Base-by-base conservation (phyloP, 495 filamentous ascomycete genomes). In the Cercophora scortea region DNA sequence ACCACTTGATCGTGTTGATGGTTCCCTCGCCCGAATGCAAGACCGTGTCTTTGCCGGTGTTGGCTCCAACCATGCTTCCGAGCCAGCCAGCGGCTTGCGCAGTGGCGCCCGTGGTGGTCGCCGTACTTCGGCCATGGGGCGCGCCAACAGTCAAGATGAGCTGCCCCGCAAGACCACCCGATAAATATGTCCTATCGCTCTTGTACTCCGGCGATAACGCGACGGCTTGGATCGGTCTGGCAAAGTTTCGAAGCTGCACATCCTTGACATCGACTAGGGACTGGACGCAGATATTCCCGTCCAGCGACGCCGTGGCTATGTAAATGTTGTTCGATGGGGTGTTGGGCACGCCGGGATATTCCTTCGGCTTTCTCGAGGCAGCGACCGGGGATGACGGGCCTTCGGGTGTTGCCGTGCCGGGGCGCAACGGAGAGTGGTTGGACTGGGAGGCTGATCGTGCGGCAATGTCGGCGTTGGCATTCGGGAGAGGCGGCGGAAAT, bases 1-100 rank as follows among this genome's bases (percentile, higher is more conserved):
- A 96, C 89, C 90, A 98, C 64, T 90, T 87, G 53, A 98, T 90
- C 6, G 86, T 87, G 57, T 82, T 88, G 53, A 98, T 94, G 8
- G 82, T 79, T 7, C 93, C 93, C 69, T 98, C 94, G 4, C 93
- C 93, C 32, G 86, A 90, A 67, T 97, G 94, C 42, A 97, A 65
- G 3, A 97, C 71, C 0, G 84, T 88, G 66, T 98, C 93, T 64
- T 88, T 94, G 16, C 90, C 92, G 32, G 76, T 82, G 58, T 83
- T 86, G 4, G 76, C 68, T 10, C 89, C 87, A 8, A 97, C 90
- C 62, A 96, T 84, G 33, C 82, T 82, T 2, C 89, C 85, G 25
- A 96, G 79, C 93, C 93, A 98, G 18, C 90, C 90, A 42, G 91
- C 87, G 7, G 88, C 73, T 1, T 89, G 89, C 0, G 87, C 83